Evolutionary conservation across 1,284 basidiomycete species (phyloP).

Genomic region (Phylloboletellus chloephorus): DNA sequence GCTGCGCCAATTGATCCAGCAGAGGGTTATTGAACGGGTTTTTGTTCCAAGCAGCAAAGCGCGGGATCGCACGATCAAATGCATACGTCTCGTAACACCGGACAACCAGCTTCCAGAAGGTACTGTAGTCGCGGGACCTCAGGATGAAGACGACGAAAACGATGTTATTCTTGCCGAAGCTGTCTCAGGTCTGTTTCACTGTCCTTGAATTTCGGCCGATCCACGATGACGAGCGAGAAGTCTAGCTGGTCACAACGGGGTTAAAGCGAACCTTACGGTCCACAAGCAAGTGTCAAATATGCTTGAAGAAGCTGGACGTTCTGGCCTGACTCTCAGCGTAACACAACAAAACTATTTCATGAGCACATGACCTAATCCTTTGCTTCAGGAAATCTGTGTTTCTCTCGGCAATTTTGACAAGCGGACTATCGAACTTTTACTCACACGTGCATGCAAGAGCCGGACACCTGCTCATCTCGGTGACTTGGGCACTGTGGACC

Average conservation of each 20-base stretch:
- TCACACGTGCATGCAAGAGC: slow-evolving; percentile 59
- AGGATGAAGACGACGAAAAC: slow-evolving; percentile 40
- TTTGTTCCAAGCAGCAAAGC: slow-evolving; percentile 52
- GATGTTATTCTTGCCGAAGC: slow-evolving; percentile 27
- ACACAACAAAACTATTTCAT: slow-evolving; percentile 15
- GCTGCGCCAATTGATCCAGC: slow-evolving; percentile 61
- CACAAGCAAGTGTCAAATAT: slow-evolving; percentile 72
- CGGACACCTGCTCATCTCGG: slow-evolving; percentile 62
- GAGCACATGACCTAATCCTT: slow-evolving; percentile 13
- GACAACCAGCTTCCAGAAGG: slow-evolving; percentile 34
- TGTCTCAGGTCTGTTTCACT: slow-evolving; percentile 12
- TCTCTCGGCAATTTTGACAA: slow-evolving; percentile 67
- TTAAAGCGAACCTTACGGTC: slow-evolving; percentile 60
- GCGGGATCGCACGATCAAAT: slow-evolving; percentile 47
- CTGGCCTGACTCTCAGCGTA: slow-evolving; percentile 69
- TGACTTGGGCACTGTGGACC: slow-evolving; percentile 60
- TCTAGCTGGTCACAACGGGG: slow-evolving; percentile 27
- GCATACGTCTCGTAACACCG: slow-evolving; percentile 51
- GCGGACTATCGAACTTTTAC: slow-evolving; percentile 72
- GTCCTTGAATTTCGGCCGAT: not conserved
- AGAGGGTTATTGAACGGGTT: slow-evolving; percentile 69
- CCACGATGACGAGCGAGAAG: slow-evolving; percentile 1
- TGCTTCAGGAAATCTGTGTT: slow-evolving; percentile 56
- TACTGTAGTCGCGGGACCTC: slow-evolving; percentile 31
- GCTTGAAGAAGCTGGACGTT: slow-evolving; percentile 57